Conservation (phyloP, 371 early-diverging fungal species). For the Syncephalastrum sp. region DNA sequence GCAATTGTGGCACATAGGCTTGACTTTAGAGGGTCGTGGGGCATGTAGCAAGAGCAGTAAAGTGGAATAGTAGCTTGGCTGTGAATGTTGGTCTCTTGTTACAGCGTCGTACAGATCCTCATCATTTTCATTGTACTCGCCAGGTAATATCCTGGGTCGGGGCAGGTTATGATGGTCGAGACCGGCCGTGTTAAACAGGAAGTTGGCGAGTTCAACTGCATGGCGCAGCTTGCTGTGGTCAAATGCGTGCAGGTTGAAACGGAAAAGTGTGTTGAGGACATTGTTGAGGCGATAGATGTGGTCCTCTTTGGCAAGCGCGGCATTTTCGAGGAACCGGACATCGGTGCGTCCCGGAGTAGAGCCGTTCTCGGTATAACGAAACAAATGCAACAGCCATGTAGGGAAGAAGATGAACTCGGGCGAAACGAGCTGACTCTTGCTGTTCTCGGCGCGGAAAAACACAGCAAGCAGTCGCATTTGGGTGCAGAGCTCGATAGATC, state of each 20-base stretch:
- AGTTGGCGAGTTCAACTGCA: slow-evolving; percentile 36
- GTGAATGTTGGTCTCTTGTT: neutral
- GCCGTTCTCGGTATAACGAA: slow-evolving; percentile 38
- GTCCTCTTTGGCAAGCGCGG: slow-evolving; percentile 41
- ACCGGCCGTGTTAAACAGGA: slow-evolving; percentile 33
- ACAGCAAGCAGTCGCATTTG: slow-evolving; percentile 44
- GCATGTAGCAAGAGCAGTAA: slow-evolving; percentile 25
- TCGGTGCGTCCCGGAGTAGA: slow-evolving; percentile 40
- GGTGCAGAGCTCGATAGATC: slow-evolving; percentile 25
- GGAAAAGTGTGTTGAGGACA: slow-evolving; percentile 43
- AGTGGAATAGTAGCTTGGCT: slow-evolving; percentile 22
- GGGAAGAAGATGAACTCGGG: slow-evolving; percentile 49
- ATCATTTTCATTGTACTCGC: no score
- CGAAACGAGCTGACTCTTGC: slow-evolving; percentile 28
- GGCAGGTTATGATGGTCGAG: slow-evolving; percentile 27
- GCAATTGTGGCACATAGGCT: slow-evolving; percentile 41
- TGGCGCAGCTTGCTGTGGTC: slow-evolving; percentile 23
- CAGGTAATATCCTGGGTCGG: slow-evolving; percentile 4
- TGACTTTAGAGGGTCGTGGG: slow-evolving; percentile 32
- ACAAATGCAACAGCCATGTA: slow-evolving; percentile 43
- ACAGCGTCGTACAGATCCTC: no score
- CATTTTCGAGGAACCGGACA: slow-evolving; percentile 40
- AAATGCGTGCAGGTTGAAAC: slow-evolving; percentile 38
- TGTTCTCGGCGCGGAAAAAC: slow-evolving; percentile 35
- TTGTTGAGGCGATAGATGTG: slow-evolving; percentile 45